A percentile compares a stretch with the other conserved stretches of the same genome.
Conservation (phyloP, 768 basidiomycete species). For the Tricholoma flavovirens region DNA sequence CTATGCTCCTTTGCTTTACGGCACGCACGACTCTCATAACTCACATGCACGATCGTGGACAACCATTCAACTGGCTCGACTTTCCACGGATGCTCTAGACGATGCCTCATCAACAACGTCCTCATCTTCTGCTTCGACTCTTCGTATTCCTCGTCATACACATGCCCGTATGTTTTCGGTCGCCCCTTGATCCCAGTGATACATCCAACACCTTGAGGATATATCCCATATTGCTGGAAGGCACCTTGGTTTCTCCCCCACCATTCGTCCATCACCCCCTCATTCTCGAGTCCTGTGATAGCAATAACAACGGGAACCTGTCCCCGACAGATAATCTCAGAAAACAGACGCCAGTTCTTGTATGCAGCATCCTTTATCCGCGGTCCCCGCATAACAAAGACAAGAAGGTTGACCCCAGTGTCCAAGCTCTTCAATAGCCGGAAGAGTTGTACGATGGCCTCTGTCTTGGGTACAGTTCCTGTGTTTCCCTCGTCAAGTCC, state of each 20-base stretch:
- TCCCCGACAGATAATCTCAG: slow-evolving; percentile 29
- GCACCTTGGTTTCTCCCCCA: slow-evolving; percentile 22
- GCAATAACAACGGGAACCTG: slow-evolving; percentile 33
- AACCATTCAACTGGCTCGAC: slow-evolving; percentile 12
- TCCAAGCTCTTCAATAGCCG: slow-evolving; percentile 28
- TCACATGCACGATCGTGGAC: slow-evolving; percentile 6
- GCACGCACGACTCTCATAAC: slow-evolving; percentile 5
- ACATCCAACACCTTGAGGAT: slow-evolving; percentile 29
- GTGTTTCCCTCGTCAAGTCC: slow-evolving; percentile 31
- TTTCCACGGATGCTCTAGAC: slow-evolving; percentile 7
- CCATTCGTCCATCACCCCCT: slow-evolving; percentile 28
- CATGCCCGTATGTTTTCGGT: slow-evolving; percentile 9
- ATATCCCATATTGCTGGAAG: slow-evolving; percentile 27
- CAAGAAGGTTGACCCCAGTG: slow-evolving; percentile 32
- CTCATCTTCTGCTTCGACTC: slow-evolving; percentile 23
- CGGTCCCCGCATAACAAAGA: slow-evolving; percentile 35
- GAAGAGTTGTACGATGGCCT: slow-evolving; percentile 20
- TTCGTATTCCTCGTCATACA: slow-evolving; percentile 22
- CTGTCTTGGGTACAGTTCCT: slow-evolving; percentile 12
- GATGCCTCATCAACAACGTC: slow-evolving; percentile 14
- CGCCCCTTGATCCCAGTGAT: slow-evolving; percentile 28
- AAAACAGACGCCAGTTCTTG: slow-evolving; percentile 34
- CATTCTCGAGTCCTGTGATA: slow-evolving; percentile 32
- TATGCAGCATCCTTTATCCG: slow-evolving; percentile 26
- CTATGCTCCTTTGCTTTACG: slow-evolving; percentile 4